phyloP scores from a whole-genome alignment of 2,329 filamentous ascomycete genomes.

The Ilyonectria robusta region DNA sequence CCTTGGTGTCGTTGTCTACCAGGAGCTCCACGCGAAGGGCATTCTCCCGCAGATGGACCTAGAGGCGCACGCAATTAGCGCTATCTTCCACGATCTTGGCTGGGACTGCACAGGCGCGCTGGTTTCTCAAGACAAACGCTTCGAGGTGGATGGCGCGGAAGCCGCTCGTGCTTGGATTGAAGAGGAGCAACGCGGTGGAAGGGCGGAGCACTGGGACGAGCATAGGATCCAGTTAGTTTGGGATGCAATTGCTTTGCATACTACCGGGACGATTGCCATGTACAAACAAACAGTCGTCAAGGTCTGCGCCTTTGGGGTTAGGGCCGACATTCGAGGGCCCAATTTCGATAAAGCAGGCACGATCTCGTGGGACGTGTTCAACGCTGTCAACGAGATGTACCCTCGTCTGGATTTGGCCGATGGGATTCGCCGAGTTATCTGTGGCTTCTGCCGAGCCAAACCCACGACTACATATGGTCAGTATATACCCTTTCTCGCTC shows the following conservation, averaged over 20 bases:
- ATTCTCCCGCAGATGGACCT: neutral
- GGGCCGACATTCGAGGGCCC: constrained; percentile 4
- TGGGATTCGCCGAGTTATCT: neutral
- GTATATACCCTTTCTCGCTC: neutral
- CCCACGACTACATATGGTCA: constrained; percentile 3
- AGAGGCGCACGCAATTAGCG: constrained; percentile 8
- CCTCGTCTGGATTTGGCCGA: constrained; percentile 7
- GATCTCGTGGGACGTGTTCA: neutral
- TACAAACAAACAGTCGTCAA: constrained; percentile 5
- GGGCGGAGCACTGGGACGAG: neutral
- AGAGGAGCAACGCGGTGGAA: neutral
- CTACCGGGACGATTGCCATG: neutral
- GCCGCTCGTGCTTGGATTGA: constrained; percentile 1
- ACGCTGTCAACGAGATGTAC: neutral
- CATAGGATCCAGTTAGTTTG: constrained; percentile 2
- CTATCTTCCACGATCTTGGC: constrained; percentile 8
- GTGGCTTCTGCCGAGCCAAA: constrained; percentile 7
- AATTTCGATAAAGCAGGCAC: neutral
- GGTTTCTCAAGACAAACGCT: neutral
- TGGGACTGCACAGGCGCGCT: constrained; percentile 4
- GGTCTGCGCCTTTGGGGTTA: constrained; percentile 2
- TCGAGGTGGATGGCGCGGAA: constrained; percentile 11
- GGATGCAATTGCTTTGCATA: constrained; percentile 15
- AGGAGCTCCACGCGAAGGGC: neutral
- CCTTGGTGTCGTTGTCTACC: constrained; percentile 7